These are phyloP conservation scores for Hanseniaspora taiwanica DNA, from an alignment of 805 yeast genomes.

Conservation along the genomic window DNA sequence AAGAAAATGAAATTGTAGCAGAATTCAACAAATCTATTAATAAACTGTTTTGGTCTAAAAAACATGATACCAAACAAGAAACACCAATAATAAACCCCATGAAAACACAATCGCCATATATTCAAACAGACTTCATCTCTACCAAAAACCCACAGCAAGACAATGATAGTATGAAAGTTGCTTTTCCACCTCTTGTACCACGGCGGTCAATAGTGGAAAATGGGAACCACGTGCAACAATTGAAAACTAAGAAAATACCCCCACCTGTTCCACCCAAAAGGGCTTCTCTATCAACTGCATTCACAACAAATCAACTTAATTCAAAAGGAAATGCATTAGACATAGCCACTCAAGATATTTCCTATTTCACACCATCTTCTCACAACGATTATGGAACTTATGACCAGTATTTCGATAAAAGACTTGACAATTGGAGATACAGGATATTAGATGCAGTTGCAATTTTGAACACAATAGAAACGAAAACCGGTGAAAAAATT, in stretches of 20 bases:
- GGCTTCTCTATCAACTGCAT: neutral
- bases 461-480: constrained; percentile 8
- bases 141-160: too few relatives aligned
- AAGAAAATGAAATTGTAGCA: constrained; percentile 16
- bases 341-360: constrained; percentile 1
- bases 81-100: neutral
- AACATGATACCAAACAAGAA: neutral
- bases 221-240: neutral
- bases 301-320: neutral
- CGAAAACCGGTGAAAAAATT: constrained; percentile 10
- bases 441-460: constrained; percentile 31
- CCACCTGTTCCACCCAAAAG: neutral
- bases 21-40: constrained; percentile 18
- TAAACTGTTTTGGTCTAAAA: constrained; percentile 10
- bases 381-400: constrained; percentile 19
- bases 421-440: constrained; percentile 42
- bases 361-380: constrained; percentile 15
- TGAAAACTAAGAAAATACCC: neutral
- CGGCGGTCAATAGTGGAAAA: neutral
- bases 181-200: neutral
- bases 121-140: too few relatives aligned
- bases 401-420: constrained; percentile 28
- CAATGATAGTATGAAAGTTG: too few relatives aligned
- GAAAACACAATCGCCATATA: too few relatives aligned
- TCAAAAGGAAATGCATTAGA: neutral